Base-by-base conservation (phyloP, 139 green algal species). In the Yamagishiella unicocca region DNA sequence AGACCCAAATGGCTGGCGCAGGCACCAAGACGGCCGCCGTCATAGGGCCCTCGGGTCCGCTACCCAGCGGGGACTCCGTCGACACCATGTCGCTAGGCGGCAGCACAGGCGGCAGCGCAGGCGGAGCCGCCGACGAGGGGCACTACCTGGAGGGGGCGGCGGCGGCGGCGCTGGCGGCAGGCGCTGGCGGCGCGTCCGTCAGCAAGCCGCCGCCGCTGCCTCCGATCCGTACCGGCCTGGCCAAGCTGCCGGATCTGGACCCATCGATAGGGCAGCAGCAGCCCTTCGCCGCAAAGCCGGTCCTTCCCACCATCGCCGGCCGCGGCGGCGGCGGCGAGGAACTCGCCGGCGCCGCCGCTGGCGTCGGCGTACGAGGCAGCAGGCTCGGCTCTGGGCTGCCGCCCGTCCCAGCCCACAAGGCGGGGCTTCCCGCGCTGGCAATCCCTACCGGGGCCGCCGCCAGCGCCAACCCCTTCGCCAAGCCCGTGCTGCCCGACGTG, bases 401-500 rank as follows among this genome's bases (percentile, higher is more conserved):
- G 58, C 58, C 58, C 29, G 17, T 68, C 17, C 6, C 6, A n/a
- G 58, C 58, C 58, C 72, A 45, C 72, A 62, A 62, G 29, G 62
- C 72, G n/a, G 72, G 43, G 72, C 72, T 80, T 27, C 45, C 72
- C 25, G 25, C 43, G 2, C 72, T 80, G 72, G 27, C 38, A 24
- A 53, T 45, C 72, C 64, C 64, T 42, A n/a, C 7, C n/a, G 64
- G n/a, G 9, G 64, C 9, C 64, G 64, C 6, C 42, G 25, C 42
- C 25, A n/a, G 12, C 29, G 25, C 35, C 35, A 38, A 82, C 45
- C 74, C 74, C 21, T 55, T 82, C 27, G 24, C 55, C 1, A 72
- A 73, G 58, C 37, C 77, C 22, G 55, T 73, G 10, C 77, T 84
- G 54, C 77, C 77, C 8, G 38, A 14, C 19, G 55, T 84, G 73